Base-by-base conservation (phyloP, 208 protist species). In the Novymonas esmeraldas region DNA sequence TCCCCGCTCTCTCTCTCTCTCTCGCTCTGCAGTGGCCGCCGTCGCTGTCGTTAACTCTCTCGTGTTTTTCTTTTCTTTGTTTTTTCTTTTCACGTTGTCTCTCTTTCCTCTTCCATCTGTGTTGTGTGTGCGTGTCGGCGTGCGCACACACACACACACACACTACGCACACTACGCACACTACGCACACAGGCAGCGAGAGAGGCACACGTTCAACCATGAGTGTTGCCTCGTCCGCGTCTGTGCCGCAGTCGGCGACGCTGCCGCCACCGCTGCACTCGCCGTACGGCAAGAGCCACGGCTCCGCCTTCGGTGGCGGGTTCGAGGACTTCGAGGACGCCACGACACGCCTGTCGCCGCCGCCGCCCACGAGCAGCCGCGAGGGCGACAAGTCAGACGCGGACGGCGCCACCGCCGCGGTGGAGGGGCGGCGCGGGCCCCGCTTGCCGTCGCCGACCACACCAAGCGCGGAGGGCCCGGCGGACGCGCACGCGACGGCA, bases 231-330 rank as follows among this genome's bases (percentile, higher is more conserved):
- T 61, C 55, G 20, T 31, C 38, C 22, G 28, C 73, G 0, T 48
- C 45, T 0, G 55, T 61, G n/a, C 48, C 64, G 28, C 45, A 34
- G 7, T 62, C 56, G 11, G 52, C 34, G 2, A n/a, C 14, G 7
- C 22, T 39, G 39, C 56, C 63, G 42, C 48, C 44, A n/a, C 63
- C 46, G 16, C 36, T 62, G 31, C 70, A 64, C 10, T 64, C 55
- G 2, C 70, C 70, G 1, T 60, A 60, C 70, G 50, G 5, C 45
- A 60, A 65, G 26, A 62, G n/a, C 44, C 42, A 39, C 9, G 10
- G 29, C 38, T 61, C 62, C 13, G 36, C 56, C 2, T 64, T 69
- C 28, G 45, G 42, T 1, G 41, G 46, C 39, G 42, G 48, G 48
- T 52, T 45, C 44, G 49, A 76, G n/a, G 56, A 58, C 46, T 36